Percentiles rank a stretch among this genome's conserved stretches.
Evolutionary conservation across 495 filamentous ascomycete genomes (phyloP).

Genomic region (Talaromyces ruber): DNA sequence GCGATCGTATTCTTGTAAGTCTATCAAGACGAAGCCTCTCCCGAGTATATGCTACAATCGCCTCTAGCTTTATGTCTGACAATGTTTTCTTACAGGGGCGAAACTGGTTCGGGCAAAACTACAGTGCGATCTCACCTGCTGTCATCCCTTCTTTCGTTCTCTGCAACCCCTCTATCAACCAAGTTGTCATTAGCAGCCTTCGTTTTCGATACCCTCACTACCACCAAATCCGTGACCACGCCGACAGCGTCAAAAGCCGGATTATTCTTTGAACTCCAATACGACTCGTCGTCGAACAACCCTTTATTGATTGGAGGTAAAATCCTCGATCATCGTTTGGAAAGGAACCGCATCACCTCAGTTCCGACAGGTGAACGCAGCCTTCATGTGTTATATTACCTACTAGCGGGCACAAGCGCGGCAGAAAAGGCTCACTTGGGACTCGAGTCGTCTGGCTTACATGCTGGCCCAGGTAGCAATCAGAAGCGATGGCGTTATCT

Average conservation of each 20-base stretch:
- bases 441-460: slow-evolving; percentile 49
- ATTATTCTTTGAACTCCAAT: slow-evolving; percentile 91
- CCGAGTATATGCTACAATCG: background rate
- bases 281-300: slow-evolving; percentile 74
- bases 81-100: slow-evolving; percentile 51
- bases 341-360: slow-evolving; percentile 79
- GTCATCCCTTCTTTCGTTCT: slow-evolving; percentile 73
- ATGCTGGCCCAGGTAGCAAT: slow-evolving; percentile 31
- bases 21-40: background rate
- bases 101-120: slow-evolving; percentile 92
- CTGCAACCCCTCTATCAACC: slow-evolving; percentile 81
- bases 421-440: slow-evolving; percentile 87
- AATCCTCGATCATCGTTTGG: slow-evolving; percentile 83
- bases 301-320: slow-evolving; percentile 89
- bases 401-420: slow-evolving; percentile 82
- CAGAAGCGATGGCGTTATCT: slow-evolving; percentile 90
- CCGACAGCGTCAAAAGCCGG: slow-evolving; percentile 93
- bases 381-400: slow-evolving; percentile 93
- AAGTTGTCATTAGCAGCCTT: slow-evolving; percentile 92
- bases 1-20: slow-evolving; percentile 85
- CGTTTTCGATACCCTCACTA: slow-evolving; percentile 90
- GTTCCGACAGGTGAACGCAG: slow-evolving; percentile 94
- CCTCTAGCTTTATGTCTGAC: background rate
- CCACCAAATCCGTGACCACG: slow-evolving; percentile 93
- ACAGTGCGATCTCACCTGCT: slow-evolving; percentile 85